phyloP scores from a whole-genome alignment of 306 rosid genomes.

The Cicer judaicum region DNA sequence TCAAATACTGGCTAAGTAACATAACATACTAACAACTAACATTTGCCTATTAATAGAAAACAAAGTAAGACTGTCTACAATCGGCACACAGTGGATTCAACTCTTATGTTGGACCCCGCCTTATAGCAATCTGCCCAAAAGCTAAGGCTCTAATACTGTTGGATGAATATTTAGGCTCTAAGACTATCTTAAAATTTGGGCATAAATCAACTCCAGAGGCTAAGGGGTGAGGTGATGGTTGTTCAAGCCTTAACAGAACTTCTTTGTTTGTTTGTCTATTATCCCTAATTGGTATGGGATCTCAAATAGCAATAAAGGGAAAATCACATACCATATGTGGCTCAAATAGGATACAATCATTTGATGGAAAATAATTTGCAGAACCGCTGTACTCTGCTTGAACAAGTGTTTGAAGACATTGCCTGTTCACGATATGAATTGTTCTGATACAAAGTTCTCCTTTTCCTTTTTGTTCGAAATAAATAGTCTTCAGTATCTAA shows the following conservation, averaged over 20 bases:
- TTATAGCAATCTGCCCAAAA: neutral
- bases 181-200: neutral
- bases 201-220: neutral
- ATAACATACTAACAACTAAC: too few species aligned
- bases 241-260: neutral
- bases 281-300: neutral
- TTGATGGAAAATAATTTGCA: conserved; percentile 65
- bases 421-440: conserved; percentile 56
- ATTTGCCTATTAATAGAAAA: too few species aligned
- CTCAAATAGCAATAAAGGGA: neutral
- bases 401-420: conserved; percentile 56
- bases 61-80: neutral
- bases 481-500: conserved; percentile 94
- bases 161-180: neutral
- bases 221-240: neutral
- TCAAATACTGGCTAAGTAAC: too few species aligned
- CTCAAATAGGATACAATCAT: conserved; percentile 56
- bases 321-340: conserved; percentile 65
- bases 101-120: neutral
- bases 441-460: conserved; percentile 54
- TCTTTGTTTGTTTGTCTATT: neutral
- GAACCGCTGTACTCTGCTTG: conserved; percentile 71
- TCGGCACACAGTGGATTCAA: neutral
- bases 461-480: conserved; percentile 64
- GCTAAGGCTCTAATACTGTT: neutral